These are phyloP conservation scores for Cynara cardunculus DNA, from an alignment of 129 eudicot species.

Conservation along the genomic window DNA sequence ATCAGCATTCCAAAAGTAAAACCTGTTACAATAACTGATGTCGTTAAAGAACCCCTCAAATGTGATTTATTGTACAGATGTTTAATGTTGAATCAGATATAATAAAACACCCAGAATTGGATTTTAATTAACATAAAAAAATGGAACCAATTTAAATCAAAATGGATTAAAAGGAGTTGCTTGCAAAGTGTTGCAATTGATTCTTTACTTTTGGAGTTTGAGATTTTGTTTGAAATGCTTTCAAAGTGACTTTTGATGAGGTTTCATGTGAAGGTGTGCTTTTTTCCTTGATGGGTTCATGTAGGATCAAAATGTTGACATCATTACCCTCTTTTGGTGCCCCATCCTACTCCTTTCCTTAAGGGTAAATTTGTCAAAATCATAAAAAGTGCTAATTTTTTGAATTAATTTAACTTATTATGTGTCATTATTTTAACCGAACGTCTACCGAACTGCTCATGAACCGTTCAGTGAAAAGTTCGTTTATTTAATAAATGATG, in stretches of 20 bases:
- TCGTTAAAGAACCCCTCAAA: not conserved
- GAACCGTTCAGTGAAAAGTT: not conserved
- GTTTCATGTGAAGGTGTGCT: constrained; percentile 32
- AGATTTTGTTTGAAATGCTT: constrained; percentile 5
- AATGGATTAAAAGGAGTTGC: not conserved
- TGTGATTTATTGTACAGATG: not conserved
- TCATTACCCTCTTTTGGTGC: constrained; percentile 26
- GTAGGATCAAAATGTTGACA: constrained; percentile 24
- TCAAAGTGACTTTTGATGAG: constrained; percentile 32
- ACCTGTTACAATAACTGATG: no score
- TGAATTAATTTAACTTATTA: not conserved
- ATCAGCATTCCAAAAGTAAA: not conserved
- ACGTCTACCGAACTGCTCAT: not conserved
- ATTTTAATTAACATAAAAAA: not conserved
- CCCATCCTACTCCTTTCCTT: not conserved
- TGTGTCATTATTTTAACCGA: no score
- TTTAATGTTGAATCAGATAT: not conserved
- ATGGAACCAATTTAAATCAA: not conserved
- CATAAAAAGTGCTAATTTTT: not conserved
- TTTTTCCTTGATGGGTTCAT: constrained; percentile 22
- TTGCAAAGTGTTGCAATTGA: constrained; percentile 19
- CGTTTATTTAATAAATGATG: not conserved
- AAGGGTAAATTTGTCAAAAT: not conserved
- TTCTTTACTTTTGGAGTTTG: constrained; percentile 22
- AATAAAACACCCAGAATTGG: not conserved